These are phyloP conservation scores for Blastobotrys terrestris DNA, from an alignment of 805 yeast genomes.

Conservation along the genomic window DNA sequence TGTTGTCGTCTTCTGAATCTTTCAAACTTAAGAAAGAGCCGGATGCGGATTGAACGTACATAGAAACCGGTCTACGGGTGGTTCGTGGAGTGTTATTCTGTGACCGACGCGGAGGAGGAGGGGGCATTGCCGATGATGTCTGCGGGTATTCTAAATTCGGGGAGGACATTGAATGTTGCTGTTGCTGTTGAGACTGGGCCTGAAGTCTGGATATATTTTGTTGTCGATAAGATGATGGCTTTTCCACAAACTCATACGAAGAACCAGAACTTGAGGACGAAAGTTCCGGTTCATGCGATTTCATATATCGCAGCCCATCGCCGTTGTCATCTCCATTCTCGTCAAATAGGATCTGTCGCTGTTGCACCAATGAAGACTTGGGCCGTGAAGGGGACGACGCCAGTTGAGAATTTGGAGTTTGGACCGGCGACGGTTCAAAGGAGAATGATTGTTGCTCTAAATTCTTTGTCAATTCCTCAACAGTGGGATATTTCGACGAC, in stretches of 20 bases:
- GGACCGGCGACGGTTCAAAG: constrained; percentile 7
- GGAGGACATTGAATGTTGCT: background rate
- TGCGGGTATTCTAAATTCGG: background rate
- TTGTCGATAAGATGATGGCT: background rate
- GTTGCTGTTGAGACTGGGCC: background rate
- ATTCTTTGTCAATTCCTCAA: constrained; percentile 28
- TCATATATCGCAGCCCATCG: background rate
- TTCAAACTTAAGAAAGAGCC: constrained; percentile 2
- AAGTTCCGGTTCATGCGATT: background rate
- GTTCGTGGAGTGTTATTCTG: background rate
- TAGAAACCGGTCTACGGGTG: constrained; percentile 1
- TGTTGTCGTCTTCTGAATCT: background rate
- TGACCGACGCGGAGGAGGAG: constrained; percentile 2
- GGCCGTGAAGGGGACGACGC: background rate
- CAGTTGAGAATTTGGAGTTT: constrained; percentile 3
- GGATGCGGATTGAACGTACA: constrained; percentile 5
- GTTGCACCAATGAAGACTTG: background rate
- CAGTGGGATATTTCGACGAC: constrained; percentile 27
- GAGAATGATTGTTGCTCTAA: constrained; percentile 16
- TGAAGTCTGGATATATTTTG: background rate
- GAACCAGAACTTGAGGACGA: constrained; percentile 7
- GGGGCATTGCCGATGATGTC: background rate
- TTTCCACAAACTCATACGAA: constrained; percentile 2
- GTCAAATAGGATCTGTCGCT: background rate
- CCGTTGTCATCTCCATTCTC: background rate